Evolutionary conservation across 805 yeast genomes (phyloP).

Genomic region (Wickerhamomyces strasburgensis): DNA sequence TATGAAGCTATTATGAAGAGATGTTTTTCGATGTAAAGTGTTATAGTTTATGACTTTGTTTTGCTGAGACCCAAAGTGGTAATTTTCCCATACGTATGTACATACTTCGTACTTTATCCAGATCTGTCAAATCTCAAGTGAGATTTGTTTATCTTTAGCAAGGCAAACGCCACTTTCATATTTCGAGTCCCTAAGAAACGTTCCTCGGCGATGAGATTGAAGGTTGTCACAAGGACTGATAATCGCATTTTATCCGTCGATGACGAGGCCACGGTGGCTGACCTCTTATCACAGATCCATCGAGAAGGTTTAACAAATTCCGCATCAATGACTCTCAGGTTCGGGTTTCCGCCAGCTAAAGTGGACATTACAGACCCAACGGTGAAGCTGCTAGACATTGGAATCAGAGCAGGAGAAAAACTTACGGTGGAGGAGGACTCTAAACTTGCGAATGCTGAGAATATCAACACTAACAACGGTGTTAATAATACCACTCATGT

Average conservation of each 20-base stretch:
- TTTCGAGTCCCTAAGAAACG: too few species aligned
- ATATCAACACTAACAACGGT: background rate
- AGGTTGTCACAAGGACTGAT: constrained; percentile 25
- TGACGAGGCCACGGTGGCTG: constrained; percentile 32
- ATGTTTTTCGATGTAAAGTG: too few species aligned
- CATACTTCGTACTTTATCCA: too few species aligned
- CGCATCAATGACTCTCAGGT: constrained; percentile 30
- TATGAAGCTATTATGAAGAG: too few species aligned
- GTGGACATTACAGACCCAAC: constrained; percentile 28
- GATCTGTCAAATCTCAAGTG: background rate
- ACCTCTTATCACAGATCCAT: constrained; percentile 26
- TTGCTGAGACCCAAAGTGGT: too few species aligned
- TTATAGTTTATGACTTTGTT: too few species aligned
- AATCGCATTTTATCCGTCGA: constrained; percentile 33
- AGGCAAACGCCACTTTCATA: too few species aligned
- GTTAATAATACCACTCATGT: too few species aligned
- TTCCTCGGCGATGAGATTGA: constrained; percentile 44
- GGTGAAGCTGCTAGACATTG: constrained; percentile 33
- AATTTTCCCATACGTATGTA: too few species aligned
- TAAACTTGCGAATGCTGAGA: constrained; percentile 1
- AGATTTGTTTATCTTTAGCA: background rate
- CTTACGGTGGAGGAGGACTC: constrained; percentile 36
- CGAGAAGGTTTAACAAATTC: constrained; percentile 3
- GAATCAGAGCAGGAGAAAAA: constrained; percentile 57
- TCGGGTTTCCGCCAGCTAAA: constrained; percentile 59